Base-by-base conservation (phyloP, 768 basidiomycete species). In the Rhodotorula paludigena region DNA sequence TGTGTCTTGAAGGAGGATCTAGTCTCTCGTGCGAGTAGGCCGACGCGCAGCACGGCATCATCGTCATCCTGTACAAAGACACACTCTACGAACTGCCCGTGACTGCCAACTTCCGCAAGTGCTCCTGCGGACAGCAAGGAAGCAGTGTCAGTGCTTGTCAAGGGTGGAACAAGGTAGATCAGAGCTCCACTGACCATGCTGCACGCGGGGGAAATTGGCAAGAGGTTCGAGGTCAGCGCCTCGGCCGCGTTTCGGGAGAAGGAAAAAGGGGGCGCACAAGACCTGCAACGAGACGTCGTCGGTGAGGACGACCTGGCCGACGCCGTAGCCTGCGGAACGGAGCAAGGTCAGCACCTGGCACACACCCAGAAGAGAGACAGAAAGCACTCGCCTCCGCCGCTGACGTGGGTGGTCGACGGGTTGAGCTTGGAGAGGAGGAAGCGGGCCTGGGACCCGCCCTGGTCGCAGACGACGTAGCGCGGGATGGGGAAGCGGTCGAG, bases 251-350 rank as follows among this genome's bases (percentile, higher is more conserved):
- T 6, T 20, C 12, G 8, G 45, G 42, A 47, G 45, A 42, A 35
- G 57, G 30, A 10, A 30, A 21, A 36, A 7, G 28, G 18, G 16
- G 23, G 53, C 60, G 28, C 63, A 68, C 73, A 96, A 94, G 63
- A 93, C 89, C 78, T 93, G 90, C 80, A 97, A 84, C 77, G 91
- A 96, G 69, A 98, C 94, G 78, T 99, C 94, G 77, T 98, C 96
- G 62, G 96, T 99, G 78, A 97, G 96, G 78, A 99, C 97, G 23
- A 92, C 90, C 78, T 92, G 89, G 9, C 93, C 93, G 4, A 84
- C 80, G n/a, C 91, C 90, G 78, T 93, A 93, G 85, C 65, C 68
- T 70, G 60, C 48, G 5, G 30, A n/a, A 55, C 6, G 23, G 44
- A 57, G 38, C n/a, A n/a, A n/a, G 44, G 55, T 45, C 15, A 10